A percentile compares a stretch with the other conserved stretches of the same genome.
Conservation (phyloP, 2,329 filamentous ascomycete species). For the Proliferodiscus dingleyae region DNA sequence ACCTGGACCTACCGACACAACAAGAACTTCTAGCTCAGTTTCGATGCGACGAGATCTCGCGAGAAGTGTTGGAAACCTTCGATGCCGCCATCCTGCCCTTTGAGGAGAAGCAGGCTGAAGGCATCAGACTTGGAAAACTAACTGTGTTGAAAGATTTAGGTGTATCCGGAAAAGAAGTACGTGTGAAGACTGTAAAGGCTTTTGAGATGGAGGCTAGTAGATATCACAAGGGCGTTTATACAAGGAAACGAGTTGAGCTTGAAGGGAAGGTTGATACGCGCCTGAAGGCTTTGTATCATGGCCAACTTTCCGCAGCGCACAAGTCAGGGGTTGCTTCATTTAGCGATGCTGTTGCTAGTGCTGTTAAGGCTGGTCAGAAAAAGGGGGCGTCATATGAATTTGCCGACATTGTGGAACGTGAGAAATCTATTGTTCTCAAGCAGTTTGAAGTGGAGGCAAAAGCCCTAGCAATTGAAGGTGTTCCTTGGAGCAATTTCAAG, state of each 20-base stretch:
- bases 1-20: conserved; percentile 91
- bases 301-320: conserved; percentile 84
- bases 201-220: conserved; percentile 89
- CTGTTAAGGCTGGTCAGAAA: conserved; percentile 90
- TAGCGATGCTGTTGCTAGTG: conserved; percentile 76
- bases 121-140: conserved; percentile 65
- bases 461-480: conserved; percentile 69
- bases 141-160: conserved; percentile 73
- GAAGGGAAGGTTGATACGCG: conserved; percentile 83
- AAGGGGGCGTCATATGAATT: conserved; percentile 90
- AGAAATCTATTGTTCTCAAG: conserved; percentile 71
- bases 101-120: conserved; percentile 79
- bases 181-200: conserved; percentile 68
- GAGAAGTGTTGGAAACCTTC: conserved; percentile 80
- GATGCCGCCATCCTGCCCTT: conserved; percentile 77
- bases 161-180: conserved; percentile 63
- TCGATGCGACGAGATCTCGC: conserved; percentile 91
- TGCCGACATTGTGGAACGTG: conserved; percentile 80
- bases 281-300: conserved; percentile 80
- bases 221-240: conserved; percentile 95
- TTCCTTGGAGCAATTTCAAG: conserved; percentile 82
- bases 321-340: conserved; percentile 82
- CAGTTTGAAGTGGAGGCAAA: conserved; percentile 73
- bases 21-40: conserved; percentile 97
- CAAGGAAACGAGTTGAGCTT: conserved; percentile 77